A percentile compares a stretch with the other conserved stretches of the same genome.
phyloP scores from a whole-genome alignment of 495 filamentous ascomycete genomes.

The Aspergillus ostianus region DNA sequence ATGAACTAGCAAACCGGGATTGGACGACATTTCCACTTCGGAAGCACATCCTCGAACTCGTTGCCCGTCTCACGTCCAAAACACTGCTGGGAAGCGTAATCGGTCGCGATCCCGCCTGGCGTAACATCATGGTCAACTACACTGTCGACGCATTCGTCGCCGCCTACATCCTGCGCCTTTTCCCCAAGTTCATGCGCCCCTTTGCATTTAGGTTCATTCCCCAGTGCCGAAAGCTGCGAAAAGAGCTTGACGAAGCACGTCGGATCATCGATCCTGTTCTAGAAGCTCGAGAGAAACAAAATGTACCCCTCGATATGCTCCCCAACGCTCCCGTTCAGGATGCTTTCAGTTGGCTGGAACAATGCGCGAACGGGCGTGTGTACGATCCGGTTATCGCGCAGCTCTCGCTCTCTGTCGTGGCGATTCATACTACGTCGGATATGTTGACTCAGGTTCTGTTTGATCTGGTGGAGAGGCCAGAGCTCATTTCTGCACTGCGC shows the following conservation, averaged over 20 bases:
- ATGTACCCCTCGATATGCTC: neutral
- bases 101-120: slow-evolving; percentile 50
- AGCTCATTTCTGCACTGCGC: slow-evolving; percentile 15
- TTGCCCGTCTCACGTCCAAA: slow-evolving; percentile 49
- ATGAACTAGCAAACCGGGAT: slow-evolving; percentile 17
- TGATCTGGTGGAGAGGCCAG: slow-evolving; percentile 21
- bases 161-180: slow-evolving; percentile 10
- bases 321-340: slow-evolving; percentile 10
- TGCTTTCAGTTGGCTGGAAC: slow-evolving; percentile 27
- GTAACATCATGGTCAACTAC: slow-evolving; percentile 47
- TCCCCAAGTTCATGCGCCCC: slow-evolving; percentile 25
- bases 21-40: slow-evolving; percentile 30
- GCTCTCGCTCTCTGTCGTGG: slow-evolving; percentile 24
- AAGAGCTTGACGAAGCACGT: slow-evolving; percentile 15
- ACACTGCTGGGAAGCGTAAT: slow-evolving; percentile 51
- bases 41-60: slow-evolving; percentile 24
- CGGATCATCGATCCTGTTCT: slow-evolving; percentile 24
- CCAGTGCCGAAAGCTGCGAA: slow-evolving; percentile 13
- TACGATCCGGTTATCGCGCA: slow-evolving; percentile 21
- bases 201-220: slow-evolving; percentile 25
- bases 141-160: slow-evolving; percentile 42
- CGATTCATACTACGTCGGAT: slow-evolving; percentile 32
- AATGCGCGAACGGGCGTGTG: slow-evolving; percentile 17
- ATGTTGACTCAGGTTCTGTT: slow-evolving; percentile 24
- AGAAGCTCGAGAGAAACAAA: slow-evolving; percentile 5